phyloP scores from a whole-genome alignment of 768 basidiomycete species.

The Rhizopogon vulgaris region DNA sequence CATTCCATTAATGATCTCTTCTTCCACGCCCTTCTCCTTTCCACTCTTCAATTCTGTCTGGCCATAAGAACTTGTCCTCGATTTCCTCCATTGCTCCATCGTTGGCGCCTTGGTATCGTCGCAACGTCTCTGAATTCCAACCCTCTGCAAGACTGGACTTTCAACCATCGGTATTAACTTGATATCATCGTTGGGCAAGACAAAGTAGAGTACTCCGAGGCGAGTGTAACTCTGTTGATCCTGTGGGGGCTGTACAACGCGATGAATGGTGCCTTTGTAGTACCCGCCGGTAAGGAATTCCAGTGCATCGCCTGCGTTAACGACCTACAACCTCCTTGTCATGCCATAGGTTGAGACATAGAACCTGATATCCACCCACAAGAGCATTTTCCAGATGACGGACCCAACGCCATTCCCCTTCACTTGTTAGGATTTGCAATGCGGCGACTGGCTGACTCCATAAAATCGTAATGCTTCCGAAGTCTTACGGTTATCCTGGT shows the following conservation, averaged over 20 bases:
- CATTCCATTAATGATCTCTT: conserved; percentile 44
- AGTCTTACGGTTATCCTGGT: conserved; percentile 22
- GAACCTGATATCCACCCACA: conserved; percentile 19
- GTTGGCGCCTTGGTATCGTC: conserved; percentile 36
- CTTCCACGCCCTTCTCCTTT: conserved; percentile 36
- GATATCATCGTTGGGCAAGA: conserved; percentile 40
- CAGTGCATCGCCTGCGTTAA: conserved; percentile 48
- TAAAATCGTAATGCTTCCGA: conserved; percentile 40
- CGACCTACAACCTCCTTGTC: conserved; percentile 27
- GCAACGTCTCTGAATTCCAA: conserved; percentile 29
- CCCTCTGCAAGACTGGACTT: conserved; percentile 39
- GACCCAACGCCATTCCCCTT: conserved; percentile 46
- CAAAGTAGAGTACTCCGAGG: conserved; percentile 45
- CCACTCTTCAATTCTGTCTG: conserved; percentile 31
- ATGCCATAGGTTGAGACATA: neutral
- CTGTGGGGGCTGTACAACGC: conserved; percentile 18
- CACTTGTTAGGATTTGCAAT: conserved; percentile 41
- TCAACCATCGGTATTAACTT: conserved; percentile 34
- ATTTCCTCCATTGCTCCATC: conserved; percentile 42
- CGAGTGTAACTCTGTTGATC: conserved; percentile 32
- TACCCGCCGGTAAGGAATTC: conserved; percentile 13
- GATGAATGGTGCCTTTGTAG: no score
- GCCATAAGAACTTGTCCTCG: conserved; percentile 42
- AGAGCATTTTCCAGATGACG: conserved; percentile 46
- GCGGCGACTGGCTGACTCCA: conserved; percentile 50